Percentiles rank a stretch among this genome's conserved stretches.
Conservation (phyloP, 495 filamentous ascomycete genomes). For the Achaetomiella virescens region DNA sequence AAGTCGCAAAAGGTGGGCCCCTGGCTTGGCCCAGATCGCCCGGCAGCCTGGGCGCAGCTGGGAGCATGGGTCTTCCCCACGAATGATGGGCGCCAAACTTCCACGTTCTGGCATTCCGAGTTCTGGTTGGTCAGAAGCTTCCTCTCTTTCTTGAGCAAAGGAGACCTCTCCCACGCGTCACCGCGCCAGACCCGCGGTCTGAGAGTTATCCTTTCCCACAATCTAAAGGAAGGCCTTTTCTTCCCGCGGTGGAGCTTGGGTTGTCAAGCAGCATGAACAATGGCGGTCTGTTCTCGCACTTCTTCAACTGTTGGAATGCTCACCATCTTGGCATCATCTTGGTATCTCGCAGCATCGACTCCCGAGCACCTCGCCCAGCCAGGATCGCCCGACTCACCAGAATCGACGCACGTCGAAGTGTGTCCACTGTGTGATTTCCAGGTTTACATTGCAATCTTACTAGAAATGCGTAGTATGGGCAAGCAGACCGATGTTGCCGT, state of each 20-base stretch:
- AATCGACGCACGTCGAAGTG: background rate
- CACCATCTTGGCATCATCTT: too few relatives aligned
- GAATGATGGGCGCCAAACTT: slow-evolving; percentile 9
- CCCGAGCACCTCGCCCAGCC: background rate
- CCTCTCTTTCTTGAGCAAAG: background rate
- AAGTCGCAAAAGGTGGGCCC: background rate
- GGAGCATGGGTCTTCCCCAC: slow-evolving; percentile 12
- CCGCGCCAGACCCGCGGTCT: background rate
- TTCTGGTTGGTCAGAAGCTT: slow-evolving; percentile 10
- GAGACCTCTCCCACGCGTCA: background rate
- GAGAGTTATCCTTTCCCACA: background rate
- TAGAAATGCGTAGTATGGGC: too few relatives aligned
- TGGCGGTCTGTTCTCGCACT: too few relatives aligned
- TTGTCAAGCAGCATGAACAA: background rate
- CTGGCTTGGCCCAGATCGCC: background rate
- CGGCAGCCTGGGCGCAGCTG: background rate
- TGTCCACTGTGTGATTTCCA: too few relatives aligned
- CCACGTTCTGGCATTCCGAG: slow-evolving; percentile 13
- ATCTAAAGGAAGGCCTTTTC: background rate
- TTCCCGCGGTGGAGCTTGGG: background rate
- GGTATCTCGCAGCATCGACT: too few relatives aligned
- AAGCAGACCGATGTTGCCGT: background rate
- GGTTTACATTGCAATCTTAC: too few relatives aligned
- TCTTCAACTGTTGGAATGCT: too few relatives aligned
- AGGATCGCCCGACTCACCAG: background rate